phyloP scores from a whole-genome alignment of 805 yeast species.

The Hanseniaspora clermontiae region DNA sequence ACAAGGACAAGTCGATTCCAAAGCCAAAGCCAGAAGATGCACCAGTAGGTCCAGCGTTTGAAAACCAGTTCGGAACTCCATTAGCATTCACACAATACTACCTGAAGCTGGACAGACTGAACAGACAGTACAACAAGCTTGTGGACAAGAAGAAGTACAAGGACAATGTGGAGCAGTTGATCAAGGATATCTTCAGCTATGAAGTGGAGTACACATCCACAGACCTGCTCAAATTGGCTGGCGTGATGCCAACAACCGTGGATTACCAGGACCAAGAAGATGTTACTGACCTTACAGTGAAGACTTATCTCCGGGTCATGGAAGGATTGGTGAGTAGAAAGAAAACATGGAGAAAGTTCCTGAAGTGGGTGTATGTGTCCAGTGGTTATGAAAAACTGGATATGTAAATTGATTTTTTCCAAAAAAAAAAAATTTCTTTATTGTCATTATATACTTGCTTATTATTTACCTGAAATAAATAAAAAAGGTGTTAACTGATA shows the following conservation, averaged over 20 bases:
- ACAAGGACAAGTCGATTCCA: conserved; percentile 49
- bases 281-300: conserved; percentile 36
- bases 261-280: conserved; percentile 25
- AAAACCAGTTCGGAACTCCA: conserved; percentile 61
- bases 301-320: conserved; percentile 50
- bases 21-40: conserved; percentile 41
- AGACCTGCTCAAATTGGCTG: conserved; percentile 24
- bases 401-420: neutral
- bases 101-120: conserved; percentile 45
- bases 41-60: conserved; percentile 65
- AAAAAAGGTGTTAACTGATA: neutral
- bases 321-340: conserved; percentile 39
- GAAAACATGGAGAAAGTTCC: conserved; percentile 44
- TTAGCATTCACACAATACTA: conserved; percentile 60
- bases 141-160: conserved; percentile 43
- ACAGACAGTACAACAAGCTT: conserved; percentile 33
- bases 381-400: conserved; percentile 36
- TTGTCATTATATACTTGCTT: neutral
- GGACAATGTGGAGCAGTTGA: conserved; percentile 31
- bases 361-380: conserved; percentile 49
- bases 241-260: conserved; percentile 29
- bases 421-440: neutral
- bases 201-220: conserved; percentile 61
- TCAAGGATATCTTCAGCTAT: conserved; percentile 38
- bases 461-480: neutral